A percentile compares a stretch with the other conserved stretches of the same genome.
Conservation (phyloP, 495 filamentous ascomycete genomes). For the Xylaria acuta region DNA sequence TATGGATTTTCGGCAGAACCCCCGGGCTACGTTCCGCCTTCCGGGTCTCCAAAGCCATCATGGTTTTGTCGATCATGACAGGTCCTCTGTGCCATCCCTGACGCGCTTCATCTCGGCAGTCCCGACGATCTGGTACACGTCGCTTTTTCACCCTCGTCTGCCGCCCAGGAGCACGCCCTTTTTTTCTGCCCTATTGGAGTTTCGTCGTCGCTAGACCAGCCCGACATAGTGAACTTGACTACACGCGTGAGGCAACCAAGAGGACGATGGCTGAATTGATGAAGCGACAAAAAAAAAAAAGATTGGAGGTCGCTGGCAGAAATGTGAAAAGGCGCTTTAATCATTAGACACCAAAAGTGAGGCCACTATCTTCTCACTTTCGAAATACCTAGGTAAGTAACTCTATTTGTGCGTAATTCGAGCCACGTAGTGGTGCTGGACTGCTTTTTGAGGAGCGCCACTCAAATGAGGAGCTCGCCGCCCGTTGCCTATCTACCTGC, state of each 20-base stretch:
- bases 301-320: no score
- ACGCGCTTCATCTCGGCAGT: conserved; percentile 24
- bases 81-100: conserved; percentile 15
- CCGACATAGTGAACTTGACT: neutral
- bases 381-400: no score
- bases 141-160: neutral
- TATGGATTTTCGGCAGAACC: conserved; percentile 8
- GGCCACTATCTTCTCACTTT: neutral
- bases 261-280: neutral
- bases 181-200: neutral
- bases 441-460: neutral
- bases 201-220: neutral
- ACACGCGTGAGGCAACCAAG: neutral
- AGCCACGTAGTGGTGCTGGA: neutral
- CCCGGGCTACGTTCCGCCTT: conserved; percentile 18
- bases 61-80: conserved; percentile 8
- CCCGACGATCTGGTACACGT: conserved; percentile 23
- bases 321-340: neutral
- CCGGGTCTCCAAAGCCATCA: conserved; percentile 12
- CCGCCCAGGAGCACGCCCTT: neutral
- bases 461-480: neutral
- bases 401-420: neutral
- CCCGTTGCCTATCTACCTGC: neutral
- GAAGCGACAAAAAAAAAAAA: neutral
- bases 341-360: neutral